Percentiles rank a stretch among this genome's conserved stretches.
phyloP scores from a whole-genome alignment of 116 monocot genomes.

The Thalassia testudinum region DNA sequence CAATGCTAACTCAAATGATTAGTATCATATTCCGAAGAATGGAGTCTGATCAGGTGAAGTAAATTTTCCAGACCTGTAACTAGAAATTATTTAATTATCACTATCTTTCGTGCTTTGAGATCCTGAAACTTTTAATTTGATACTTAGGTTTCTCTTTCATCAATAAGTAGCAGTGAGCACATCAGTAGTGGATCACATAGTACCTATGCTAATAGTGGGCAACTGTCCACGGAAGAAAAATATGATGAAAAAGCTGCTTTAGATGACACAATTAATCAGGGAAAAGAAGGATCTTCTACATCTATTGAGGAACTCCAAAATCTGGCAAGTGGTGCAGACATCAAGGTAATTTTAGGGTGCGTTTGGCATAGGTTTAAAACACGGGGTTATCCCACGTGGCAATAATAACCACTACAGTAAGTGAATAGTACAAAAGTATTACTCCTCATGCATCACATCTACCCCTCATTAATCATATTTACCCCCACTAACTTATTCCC shows the following conservation, averaged over 20 bases:
- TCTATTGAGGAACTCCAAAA: conserved; percentile 86
- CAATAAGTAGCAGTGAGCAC: neutral
- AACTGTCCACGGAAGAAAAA: conserved; percentile 39
- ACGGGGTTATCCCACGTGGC: too few relatives aligned
- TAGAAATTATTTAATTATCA: too few relatives aligned
- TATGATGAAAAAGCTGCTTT: conserved; percentile 48
- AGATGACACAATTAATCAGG: conserved; percentile 55
- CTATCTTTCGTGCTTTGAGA: too few relatives aligned
- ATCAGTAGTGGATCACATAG: too few relatives aligned
- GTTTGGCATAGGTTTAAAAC: too few relatives aligned
- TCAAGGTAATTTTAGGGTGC: conserved; percentile 71
- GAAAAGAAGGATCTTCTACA: conserved; percentile 45
- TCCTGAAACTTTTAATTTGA: too few relatives aligned
- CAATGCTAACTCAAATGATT: conserved; percentile 98
- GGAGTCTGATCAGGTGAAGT: conserved; percentile 67
- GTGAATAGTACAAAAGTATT: too few relatives aligned
- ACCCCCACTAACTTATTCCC: too few relatives aligned
- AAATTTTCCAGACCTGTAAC: neutral
- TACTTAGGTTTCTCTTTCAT: conserved; percentile 2
- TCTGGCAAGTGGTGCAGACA: conserved; percentile 93
- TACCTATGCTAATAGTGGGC: conserved; percentile 21
- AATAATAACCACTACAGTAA: too few relatives aligned
- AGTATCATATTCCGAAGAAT: conserved; percentile 84
- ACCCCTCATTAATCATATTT: too few relatives aligned
- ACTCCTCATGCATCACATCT: too few relatives aligned